These are phyloP conservation scores for Zygosaccharomyces sapae DNA, from an alignment of 1,139 yeast genomes.

Conservation along the genomic window DNA sequence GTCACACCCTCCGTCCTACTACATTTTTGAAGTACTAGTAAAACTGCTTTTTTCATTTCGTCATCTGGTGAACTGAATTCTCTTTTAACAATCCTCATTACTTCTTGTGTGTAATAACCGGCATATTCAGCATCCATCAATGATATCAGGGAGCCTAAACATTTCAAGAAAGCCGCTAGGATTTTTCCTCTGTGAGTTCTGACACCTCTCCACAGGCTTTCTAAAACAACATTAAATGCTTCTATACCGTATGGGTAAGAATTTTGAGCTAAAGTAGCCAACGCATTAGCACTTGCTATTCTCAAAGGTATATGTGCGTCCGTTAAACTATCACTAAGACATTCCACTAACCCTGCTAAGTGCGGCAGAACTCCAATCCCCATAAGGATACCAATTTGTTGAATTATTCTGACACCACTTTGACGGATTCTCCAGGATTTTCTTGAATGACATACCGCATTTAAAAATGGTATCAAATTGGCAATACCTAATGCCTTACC, in stretches of 20 bases:
- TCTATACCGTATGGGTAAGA: constrained; percentile 89
- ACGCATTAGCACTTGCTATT: constrained; percentile 63
- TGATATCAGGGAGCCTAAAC: constrained; percentile 78
- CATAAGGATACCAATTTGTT: constrained; percentile 64
- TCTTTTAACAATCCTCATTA: constrained; percentile 60
- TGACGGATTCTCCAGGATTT: constrained; percentile 84
- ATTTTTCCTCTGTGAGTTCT: constrained; percentile 73
- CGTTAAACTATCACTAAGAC: constrained; percentile 55
- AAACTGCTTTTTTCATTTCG: constrained; percentile 76
- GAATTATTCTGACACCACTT: constrained; percentile 76
- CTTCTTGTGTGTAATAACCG: constrained; percentile 70
- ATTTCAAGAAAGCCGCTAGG: constrained; percentile 70
- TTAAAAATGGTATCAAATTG: constrained; percentile 68
- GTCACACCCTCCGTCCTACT: constrained; percentile 52
- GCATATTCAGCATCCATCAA: constrained; percentile 86
- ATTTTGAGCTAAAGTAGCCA: constrained; percentile 79
- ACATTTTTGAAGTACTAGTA: constrained; percentile 58
- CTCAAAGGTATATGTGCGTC: constrained; percentile 72
- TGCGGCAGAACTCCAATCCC: constrained; percentile 80
- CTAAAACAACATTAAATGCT: constrained; percentile 60
- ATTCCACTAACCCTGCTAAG: constrained; percentile 59
- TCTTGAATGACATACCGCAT: constrained; percentile 75
- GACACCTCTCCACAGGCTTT: constrained; percentile 79
- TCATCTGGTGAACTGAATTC: constrained; percentile 84
- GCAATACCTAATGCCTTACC: constrained; percentile 77